A percentile compares a stretch with the other conserved stretches of the same genome.
Evolutionary conservation across 2,329 filamentous ascomycete genomes (phyloP).

Genomic region (Immersiporthe knoxdaviesiana): DNA sequence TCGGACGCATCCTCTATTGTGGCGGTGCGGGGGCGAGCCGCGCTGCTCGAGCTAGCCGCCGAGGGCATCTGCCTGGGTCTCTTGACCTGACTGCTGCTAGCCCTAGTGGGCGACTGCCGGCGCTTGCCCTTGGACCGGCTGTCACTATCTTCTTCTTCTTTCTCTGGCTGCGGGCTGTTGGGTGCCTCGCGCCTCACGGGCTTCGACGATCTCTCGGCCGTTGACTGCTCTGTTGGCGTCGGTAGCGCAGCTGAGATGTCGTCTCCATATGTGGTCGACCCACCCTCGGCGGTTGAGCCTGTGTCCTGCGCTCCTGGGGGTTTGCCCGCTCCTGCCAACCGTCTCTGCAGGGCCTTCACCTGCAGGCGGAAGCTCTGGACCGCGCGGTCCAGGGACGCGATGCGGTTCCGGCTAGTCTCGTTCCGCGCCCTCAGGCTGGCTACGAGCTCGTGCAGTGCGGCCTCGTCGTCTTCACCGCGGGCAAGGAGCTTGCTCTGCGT

Average conservation of each 20-base stretch:
- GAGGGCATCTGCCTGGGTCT: slow-evolving; percentile 2
- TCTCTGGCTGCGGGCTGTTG: neutral
- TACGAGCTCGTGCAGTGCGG: neutral
- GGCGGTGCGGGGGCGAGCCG: neutral
- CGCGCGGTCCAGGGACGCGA: neutral
- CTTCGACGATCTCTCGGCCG: neutral
- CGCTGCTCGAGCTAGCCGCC: neutral
- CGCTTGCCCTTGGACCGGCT: neutral
- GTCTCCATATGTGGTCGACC: neutral
- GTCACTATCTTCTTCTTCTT: neutral
- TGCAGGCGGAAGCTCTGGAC: neutral
- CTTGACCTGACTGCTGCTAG: neutral
- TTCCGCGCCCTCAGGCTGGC: neutral
- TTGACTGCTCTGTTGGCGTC: too few relatives aligned
- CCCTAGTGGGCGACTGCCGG: neutral
- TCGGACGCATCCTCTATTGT: neutral
- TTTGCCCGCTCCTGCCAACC: neutral
- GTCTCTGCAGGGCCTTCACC: neutral
- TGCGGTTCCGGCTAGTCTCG: neutral
- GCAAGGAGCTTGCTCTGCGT: neutral
- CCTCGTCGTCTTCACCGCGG: slow-evolving; percentile 5
- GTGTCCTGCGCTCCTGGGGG: neutral
- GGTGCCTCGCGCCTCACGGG: neutral
- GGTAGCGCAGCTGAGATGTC: too few relatives aligned
- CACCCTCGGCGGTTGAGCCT: too few relatives aligned